Conservation (phyloP, 306 rosid genomes). For the Quercus ilex region DNA sequence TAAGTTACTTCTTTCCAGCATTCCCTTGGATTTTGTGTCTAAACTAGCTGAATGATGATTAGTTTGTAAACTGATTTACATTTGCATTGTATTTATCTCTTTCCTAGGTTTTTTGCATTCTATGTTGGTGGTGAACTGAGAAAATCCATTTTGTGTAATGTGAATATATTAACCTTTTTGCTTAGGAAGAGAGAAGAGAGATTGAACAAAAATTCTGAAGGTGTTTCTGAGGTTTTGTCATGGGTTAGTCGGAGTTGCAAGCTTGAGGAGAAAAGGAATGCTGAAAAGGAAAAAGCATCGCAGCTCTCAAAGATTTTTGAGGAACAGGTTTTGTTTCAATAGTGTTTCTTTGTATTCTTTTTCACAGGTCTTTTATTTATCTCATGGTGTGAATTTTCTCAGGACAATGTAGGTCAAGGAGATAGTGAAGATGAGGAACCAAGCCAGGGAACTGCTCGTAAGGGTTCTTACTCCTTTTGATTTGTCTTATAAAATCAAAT, state of each 20-base stretch:
- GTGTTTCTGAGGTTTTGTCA: conserved; percentile 60
- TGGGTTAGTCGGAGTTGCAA: conserved; percentile 87
- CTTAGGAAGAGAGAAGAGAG: conserved; percentile 80
- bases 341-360: conserved; percentile 6
- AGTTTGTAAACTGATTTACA: not conserved
- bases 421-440: conserved; percentile 82
- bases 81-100: not conserved
- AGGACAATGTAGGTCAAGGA: conserved; percentile 79
- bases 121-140: not conserved
- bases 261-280: conserved; percentile 51
- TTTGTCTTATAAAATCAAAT: not conserved
- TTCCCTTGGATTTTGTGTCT: not conserved
- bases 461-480: conserved; percentile 13
- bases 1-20: not conserved
- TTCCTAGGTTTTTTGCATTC: not conserved
- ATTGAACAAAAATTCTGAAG: conserved; percentile 61
- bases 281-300: conserved; percentile 63
- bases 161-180: conserved; percentile 10
- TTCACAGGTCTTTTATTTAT: conserved; percentile 13
- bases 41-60: not conserved
- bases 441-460: conserved; percentile 44
- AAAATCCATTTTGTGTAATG: not conserved
- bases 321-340: conserved; percentile 62
- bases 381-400: conserved; percentile 19
- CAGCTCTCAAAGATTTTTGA: conserved; percentile 85